Conservation (phyloP, 305 asterid genomes). For the Fraxinus baroniana region DNA sequence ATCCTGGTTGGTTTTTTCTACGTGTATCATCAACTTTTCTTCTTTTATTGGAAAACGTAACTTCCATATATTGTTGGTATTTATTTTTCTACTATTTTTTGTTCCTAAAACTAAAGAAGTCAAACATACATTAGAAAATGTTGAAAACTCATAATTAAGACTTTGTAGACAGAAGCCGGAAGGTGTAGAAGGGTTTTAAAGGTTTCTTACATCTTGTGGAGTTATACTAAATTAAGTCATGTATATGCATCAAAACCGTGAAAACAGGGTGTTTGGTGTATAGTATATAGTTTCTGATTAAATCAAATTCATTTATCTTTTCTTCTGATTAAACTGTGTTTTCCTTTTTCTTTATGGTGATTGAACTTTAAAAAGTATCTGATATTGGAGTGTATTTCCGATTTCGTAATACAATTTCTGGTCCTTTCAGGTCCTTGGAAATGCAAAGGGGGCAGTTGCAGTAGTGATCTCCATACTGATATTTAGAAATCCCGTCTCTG, state of each 20-base stretch:
- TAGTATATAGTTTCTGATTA: neutral
- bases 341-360: neutral
- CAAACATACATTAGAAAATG: neutral
- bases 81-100: neutral
- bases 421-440: conserved; percentile 64
- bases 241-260: neutral
- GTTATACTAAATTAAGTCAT: neutral
- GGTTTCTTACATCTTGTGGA: neutral
- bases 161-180: neutral
- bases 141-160: neutral
- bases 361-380: neutral
- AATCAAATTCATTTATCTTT: neutral
- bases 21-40: neutral
- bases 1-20: neutral
- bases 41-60: neutral
- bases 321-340: neutral
- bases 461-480: conserved; percentile 68
- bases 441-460: conserved; percentile 76
- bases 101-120: neutral
- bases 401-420: neutral
- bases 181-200: neutral
- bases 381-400: neutral
- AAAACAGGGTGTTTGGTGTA: neutral
- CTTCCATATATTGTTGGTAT: neutral
- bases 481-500: conserved; percentile 65